Evolutionary conservation across 2,329 filamentous ascomycete genomes (phyloP).

Genomic region (Neonectria faginata): DNA sequence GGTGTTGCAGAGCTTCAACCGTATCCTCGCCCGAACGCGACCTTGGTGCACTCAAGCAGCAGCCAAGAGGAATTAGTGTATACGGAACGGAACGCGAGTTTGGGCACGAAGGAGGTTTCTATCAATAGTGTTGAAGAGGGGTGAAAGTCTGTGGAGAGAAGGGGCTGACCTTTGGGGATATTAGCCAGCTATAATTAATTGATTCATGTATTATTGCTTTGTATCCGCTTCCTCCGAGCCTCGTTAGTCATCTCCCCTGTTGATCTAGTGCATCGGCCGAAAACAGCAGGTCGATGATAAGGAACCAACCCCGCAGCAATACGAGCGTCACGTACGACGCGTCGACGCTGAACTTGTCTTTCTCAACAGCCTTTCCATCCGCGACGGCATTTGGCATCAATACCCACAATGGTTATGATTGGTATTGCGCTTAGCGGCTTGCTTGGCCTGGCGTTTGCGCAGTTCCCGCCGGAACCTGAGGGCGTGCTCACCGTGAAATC

Average conservation of each 20-base stretch:
- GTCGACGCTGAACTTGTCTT: neutral
- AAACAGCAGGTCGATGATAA: slow-evolving; percentile 7
- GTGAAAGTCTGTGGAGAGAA: too few species aligned
- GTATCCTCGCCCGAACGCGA: too few species aligned
- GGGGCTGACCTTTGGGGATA: too few species aligned
- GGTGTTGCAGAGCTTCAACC: too few species aligned
- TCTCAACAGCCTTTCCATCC: neutral
- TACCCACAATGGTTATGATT: neutral
- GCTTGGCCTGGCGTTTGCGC: slow-evolving; percentile 26
- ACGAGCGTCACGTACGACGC: neutral
- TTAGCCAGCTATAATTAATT: too few species aligned
- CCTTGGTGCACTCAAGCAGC: too few species aligned
- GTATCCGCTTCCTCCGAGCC: neutral
- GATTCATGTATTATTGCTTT: too few species aligned
- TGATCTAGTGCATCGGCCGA: neutral
- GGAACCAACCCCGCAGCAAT: neutral
- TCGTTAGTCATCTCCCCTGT: neutral
- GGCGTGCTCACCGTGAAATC: slow-evolving; percentile 31
- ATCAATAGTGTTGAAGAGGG: too few species aligned
- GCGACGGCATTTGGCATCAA: too few species aligned
- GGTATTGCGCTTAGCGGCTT: slow-evolving; percentile 1
- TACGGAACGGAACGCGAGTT: too few species aligned
- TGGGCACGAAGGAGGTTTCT: too few species aligned
- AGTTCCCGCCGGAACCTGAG: slow-evolving; percentile 39
- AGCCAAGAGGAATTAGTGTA: too few species aligned